Conservation (phyloP, 768 basidiomycete species). For the Crucibulum laeve region DNA sequence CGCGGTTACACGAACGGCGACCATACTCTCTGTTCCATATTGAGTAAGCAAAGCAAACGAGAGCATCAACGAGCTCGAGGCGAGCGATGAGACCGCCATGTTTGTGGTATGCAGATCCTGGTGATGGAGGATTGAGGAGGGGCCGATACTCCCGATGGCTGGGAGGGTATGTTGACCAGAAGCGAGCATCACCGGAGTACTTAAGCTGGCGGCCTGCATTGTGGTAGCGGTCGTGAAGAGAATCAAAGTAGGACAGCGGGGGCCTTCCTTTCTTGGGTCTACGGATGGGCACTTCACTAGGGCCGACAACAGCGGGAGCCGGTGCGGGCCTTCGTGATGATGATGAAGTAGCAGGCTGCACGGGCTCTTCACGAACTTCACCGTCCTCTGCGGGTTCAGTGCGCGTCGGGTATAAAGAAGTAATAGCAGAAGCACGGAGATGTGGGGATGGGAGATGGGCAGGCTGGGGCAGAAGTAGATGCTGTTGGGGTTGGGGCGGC, state of each 20-base stretch:
- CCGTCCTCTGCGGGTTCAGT: constrained; percentile 50
- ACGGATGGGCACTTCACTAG: constrained; percentile 52
- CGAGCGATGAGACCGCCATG: constrained; percentile 72
- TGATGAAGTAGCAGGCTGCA: constrained; percentile 14
- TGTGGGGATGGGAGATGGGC: constrained; percentile 18
- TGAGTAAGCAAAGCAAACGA: constrained; percentile 80
- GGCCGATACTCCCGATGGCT: constrained; percentile 62
- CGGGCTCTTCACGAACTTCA: constrained; percentile 45
- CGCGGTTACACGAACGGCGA: constrained; percentile 48
- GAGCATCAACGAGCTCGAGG: constrained; percentile 76
- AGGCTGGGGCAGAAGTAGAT: constrained; percentile 15
- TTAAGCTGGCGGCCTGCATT: constrained; percentile 70
- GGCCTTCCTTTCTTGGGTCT: constrained; percentile 62
- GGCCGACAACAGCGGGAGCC: constrained; percentile 19
- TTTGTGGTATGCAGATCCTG: constrained; percentile 69
- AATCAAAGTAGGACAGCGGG: constrained; percentile 44
- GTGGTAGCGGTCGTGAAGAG: constrained; percentile 68
- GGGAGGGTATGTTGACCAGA: constrained; percentile 68
- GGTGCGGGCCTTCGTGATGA: constrained; percentile 16
- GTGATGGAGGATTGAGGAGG: constrained; percentile 57
- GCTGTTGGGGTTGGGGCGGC: constrained; percentile 20
- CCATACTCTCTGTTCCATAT: constrained; percentile 75
- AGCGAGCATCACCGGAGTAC: constrained; percentile 78
- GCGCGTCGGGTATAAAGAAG: constrained; percentile 21
- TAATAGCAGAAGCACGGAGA: constrained; percentile 16